These are phyloP conservation scores for Pelargonium fulgidum DNA, from an alignment of 441 rosid genomes.

Conservation along the genomic window DNA sequence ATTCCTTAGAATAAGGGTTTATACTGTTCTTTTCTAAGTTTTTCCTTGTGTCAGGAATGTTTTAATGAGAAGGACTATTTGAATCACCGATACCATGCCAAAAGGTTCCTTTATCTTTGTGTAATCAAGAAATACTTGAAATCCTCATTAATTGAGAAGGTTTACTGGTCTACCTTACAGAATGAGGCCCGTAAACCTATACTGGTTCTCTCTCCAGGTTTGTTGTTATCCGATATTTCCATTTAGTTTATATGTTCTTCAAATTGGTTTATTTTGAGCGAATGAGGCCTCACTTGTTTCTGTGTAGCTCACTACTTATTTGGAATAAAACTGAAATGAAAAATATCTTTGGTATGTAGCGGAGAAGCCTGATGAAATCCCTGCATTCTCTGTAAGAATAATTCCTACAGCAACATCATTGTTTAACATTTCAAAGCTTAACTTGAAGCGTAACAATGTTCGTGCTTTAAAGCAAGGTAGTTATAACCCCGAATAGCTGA, in stretches of 20 bases:
- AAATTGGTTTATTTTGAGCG: constrained; percentile 5
- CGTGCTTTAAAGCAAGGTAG: constrained; percentile 62
- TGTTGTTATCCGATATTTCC: constrained; percentile 11
- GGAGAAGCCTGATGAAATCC: constrained; percentile 40
- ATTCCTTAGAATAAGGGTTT: background rate
- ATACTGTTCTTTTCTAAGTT: background rate
- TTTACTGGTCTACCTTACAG: constrained; percentile 76
- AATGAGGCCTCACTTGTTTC: constrained; percentile 3
- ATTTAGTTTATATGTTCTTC: background rate
- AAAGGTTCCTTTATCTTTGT: constrained; percentile 75
- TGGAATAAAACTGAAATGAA: constrained; percentile 12
- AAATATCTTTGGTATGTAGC: constrained; percentile 32
- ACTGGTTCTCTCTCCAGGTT: constrained; percentile 70
- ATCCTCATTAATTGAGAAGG: constrained; percentile 40
- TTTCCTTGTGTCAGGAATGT: constrained; percentile 53
- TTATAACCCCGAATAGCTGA: constrained; percentile 10
- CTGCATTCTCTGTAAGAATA: constrained; percentile 54
- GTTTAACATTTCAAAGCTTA: constrained; percentile 59
- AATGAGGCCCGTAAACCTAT: constrained; percentile 87
- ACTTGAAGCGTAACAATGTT: constrained; percentile 58
- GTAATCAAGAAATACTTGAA: constrained; percentile 56
- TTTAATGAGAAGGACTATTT: constrained; percentile 73
- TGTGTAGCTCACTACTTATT: background rate
- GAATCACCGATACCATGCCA: constrained; percentile 82
- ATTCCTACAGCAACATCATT: constrained; percentile 67